Percentiles rank a stretch among this genome's conserved stretches.
These are phyloP conservation scores for Mycothermus thermophilus DNA, from an alignment of 495 filamentous ascomycete species.

Conservation along the genomic window DNA sequence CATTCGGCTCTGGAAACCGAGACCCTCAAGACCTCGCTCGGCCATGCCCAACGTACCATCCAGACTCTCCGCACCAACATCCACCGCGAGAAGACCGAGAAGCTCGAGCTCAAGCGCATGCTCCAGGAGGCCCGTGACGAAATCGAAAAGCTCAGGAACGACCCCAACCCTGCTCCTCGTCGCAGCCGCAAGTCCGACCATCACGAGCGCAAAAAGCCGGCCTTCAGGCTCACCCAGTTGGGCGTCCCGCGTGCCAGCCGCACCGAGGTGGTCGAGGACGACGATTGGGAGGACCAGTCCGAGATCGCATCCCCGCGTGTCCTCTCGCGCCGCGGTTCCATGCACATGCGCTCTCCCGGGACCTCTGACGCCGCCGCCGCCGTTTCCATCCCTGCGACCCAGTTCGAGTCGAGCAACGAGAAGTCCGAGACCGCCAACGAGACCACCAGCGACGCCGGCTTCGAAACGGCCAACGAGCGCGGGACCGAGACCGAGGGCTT, in stretches of 20 bases:
- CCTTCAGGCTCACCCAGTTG: conserved; percentile 52
- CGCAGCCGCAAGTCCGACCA: conserved; percentile 63
- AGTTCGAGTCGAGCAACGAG: conserved; percentile 31
- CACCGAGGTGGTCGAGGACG: conserved; percentile 61
- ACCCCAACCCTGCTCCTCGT: conserved; percentile 35
- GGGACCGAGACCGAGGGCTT: conserved; percentile 86
- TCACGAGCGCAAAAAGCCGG: conserved; percentile 61
- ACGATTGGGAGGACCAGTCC: conserved; percentile 77
- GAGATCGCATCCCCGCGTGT: conserved; percentile 23
- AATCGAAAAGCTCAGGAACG: conserved; percentile 59
- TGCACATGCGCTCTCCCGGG: conserved; percentile 6
- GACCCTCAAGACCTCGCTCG: conserved; percentile 81
- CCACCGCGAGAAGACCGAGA: conserved; percentile 95
- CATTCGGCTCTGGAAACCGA: conserved; percentile 86
- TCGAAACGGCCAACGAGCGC: conserved; percentile 73
- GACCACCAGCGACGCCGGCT: conserved; percentile 68
- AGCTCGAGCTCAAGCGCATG: conserved; percentile 88
- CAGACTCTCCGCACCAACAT: conserved; percentile 88
- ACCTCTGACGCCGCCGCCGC: too few relatives aligned
- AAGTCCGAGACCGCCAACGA: conserved; percentile 79
- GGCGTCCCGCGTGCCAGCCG: conserved; percentile 62
- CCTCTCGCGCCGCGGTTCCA: conserved; percentile 5
- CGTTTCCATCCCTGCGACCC: too few relatives aligned
- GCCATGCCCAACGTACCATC: conserved; percentile 92
- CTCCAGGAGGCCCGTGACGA: conserved; percentile 93